Percentiles rank a stretch among this genome's conserved stretches.
phyloP scores from a whole-genome alignment of 164 flowering plant species.

The Nymphaea colorata region DNA sequence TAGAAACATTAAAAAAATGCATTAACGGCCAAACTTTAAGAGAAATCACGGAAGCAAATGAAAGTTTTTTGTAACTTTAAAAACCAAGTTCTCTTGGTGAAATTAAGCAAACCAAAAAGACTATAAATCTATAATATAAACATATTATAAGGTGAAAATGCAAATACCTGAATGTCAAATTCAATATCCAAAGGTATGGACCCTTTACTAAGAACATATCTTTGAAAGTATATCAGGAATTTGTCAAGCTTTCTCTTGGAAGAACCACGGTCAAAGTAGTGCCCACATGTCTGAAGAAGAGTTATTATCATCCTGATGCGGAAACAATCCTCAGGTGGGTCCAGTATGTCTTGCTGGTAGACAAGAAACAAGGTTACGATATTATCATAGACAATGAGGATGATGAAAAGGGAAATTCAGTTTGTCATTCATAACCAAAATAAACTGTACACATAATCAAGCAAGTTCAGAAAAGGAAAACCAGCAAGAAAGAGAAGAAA shows the following conservation, averaged over 20 bases:
- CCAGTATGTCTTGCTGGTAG: conserved; percentile 71
- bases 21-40: no score
- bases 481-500: no score
- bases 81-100: neutral
- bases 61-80: no score
- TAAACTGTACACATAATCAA: neutral
- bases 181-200: conserved; percentile 84
- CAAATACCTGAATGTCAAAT: conserved; percentile 86
- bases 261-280: conserved; percentile 93
- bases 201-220: conserved; percentile 87
- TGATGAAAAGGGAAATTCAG: no score
- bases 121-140: no score
- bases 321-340: conserved; percentile 97
- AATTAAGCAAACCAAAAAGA: neutral
- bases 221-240: conserved; percentile 80
- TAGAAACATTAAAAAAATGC: no score
- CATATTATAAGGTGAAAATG: neutral
- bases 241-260: conserved; percentile 93
- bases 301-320: conserved; percentile 87
- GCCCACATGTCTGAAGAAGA: conserved; percentile 97
- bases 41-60: no score
- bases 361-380: neutral
- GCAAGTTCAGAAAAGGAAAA: no score
- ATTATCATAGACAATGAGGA: neutral
- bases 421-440: neutral